Base-by-base conservation (phyloP, 306 rosid genomes). In the Delonix regia region DNA sequence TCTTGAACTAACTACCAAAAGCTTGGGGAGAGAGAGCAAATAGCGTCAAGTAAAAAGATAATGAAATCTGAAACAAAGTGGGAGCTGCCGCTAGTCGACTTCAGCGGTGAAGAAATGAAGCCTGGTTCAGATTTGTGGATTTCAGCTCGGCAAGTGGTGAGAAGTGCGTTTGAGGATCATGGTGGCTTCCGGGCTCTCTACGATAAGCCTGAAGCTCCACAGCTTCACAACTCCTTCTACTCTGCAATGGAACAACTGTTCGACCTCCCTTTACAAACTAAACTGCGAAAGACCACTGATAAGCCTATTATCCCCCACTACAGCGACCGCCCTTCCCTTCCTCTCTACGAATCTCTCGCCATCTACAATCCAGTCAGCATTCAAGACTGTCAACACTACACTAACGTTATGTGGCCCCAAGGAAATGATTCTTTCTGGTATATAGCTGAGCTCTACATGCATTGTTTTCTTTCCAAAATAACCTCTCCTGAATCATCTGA, bases 381-480 rank as follows among this genome's bases (percentile, higher is more conserved):
- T 21, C 48, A 75, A 24, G 67, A 56, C 22, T 67, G 76, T 41
- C 66, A 47, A 47, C 61, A 69, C 2, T 69, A 22, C 53, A 61
- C 85, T 7, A n/a, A 49, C 16, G 16, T 60, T 3, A 59, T 81
- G 73, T 81, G 85, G 85, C 85, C 85, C 2, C 15, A 59, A n/a
- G 85, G 85, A 38, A 75, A 76, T 27, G 6, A 38, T 41, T 6
- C 3, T 61, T 81, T 81, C 74, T 69, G 85, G 85, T n/a, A n/a
- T 34, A 34, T 34, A 34, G 38, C 6, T 34, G 6, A 2, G 9
- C 14, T 8, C 47, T 41, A 38, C 5, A n/a, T n/a, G n/a, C n/a
- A 38, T n/a, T n/a, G n/a, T n/a, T n/a, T n/a, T n/a, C 41, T 30
- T 30, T 30, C 2, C 33, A 30, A 4, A 30, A 30, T 30, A 30